Evolutionary conservation across 1,284 basidiomycete species (phyloP).

Genomic region (Cutaneotrichosporon sp.): DNA sequence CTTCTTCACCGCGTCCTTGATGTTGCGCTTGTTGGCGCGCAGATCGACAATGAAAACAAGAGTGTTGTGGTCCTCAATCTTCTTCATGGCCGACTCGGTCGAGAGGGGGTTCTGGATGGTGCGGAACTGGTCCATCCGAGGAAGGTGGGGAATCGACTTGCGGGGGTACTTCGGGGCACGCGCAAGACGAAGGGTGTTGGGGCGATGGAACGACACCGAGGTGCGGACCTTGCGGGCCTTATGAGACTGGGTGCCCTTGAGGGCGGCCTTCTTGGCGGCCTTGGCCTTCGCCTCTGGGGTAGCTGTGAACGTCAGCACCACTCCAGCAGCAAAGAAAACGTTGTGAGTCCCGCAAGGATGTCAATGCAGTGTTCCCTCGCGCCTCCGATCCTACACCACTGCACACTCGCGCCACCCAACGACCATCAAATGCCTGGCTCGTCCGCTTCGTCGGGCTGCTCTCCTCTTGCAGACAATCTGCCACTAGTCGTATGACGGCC

Average conservation of each 20-base stretch:
- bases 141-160: conserved; percentile 89
- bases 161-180: conserved; percentile 89
- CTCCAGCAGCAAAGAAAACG: no score
- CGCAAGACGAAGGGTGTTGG: conserved; percentile 83
- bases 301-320: conserved; percentile 17
- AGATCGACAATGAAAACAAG: conserved; percentile 96
- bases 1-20: conserved; percentile 99
- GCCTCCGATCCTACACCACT: not conserved
- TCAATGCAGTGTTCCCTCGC: not conserved
- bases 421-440: not conserved
- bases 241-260: conserved; percentile 77
- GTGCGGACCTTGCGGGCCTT: conserved; percentile 76
- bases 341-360: no score
- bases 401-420: not conserved
- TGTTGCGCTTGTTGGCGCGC: conserved; percentile 95
- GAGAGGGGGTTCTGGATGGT: conserved; percentile 73
- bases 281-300: conserved; percentile 72
- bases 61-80: conserved; percentile 99
- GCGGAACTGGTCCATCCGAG: conserved; percentile 94
- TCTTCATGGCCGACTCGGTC: conserved; percentile 62
- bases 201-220: conserved; percentile 91
- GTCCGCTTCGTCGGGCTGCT: not conserved
- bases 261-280: conserved; percentile 91
- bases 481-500: no score
- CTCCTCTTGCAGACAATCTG: no score